These are phyloP conservation scores for Chrysosporium queenslandicum DNA, from an alignment of 2,329 filamentous ascomycete species.

Conservation along the genomic window DNA sequence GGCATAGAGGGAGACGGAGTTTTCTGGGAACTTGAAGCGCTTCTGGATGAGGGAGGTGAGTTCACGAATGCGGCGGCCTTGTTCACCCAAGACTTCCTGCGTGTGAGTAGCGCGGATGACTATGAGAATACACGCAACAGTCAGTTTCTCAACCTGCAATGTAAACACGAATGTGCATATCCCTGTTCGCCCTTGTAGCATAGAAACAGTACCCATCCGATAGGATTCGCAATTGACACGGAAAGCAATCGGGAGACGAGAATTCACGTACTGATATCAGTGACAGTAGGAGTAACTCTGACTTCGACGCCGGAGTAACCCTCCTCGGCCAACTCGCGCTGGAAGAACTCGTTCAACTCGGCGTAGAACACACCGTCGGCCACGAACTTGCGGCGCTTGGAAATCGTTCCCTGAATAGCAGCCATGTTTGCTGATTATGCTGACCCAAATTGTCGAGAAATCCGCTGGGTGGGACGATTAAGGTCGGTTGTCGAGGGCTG, in stretches of 20 bases:
- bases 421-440: slow-evolving; percentile 39
- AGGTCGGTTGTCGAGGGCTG: slow-evolving; percentile 12
- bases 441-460: slow-evolving; percentile 16
- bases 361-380: slow-evolving; percentile 99
- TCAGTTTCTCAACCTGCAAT: slow-evolving; percentile 2
- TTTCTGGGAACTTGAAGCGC: slow-evolving; percentile 99
- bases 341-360: slow-evolving; percentile 99
- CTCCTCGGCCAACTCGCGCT: slow-evolving; percentile 99
- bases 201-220: not conserved
- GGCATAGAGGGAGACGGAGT: slow-evolving; percentile 98
- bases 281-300: slow-evolving; percentile 98
- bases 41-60: slow-evolving; percentile 99
- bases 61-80: slow-evolving; percentile 99
- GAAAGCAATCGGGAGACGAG: slow-evolving; percentile 13
- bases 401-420: slow-evolving; percentile 44
- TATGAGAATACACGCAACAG: slow-evolving; percentile 19
- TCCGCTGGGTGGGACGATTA: slow-evolving; percentile 6
- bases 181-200: slow-evolving; percentile 8
- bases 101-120: slow-evolving; percentile 99
- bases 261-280: slow-evolving; percentile 70
- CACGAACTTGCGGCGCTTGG: slow-evolving; percentile 61
- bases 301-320: slow-evolving; percentile 99
- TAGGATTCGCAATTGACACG: slow-evolving; percentile 7
- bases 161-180: not conserved
- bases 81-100: slow-evolving; percentile 99